Conservation (phyloP, 306 rosid genomes). For the Styphnolobium japonicum region DNA sequence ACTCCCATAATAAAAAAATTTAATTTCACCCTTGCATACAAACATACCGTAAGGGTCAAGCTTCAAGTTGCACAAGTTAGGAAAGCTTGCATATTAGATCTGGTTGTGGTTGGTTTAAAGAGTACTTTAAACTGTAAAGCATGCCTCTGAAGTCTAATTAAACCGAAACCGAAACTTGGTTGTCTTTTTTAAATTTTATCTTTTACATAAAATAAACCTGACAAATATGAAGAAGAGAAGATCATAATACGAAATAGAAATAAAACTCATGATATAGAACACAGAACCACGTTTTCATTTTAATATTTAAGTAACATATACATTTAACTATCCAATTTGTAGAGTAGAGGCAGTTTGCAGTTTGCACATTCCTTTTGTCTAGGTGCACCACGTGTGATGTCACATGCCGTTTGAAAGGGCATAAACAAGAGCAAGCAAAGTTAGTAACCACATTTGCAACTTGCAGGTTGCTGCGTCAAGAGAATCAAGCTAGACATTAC, state of each 20-base stretch:
- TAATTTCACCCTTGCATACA: neutral
- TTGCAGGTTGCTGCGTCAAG: slow-evolving; percentile 40
- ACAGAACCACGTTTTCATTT: slow-evolving; percentile 31
- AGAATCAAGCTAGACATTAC: slow-evolving; percentile 33
- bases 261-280: neutral
- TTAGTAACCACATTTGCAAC: slow-evolving; percentile 34
- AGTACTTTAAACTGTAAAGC: slow-evolving; percentile 24
- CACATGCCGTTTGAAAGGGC: slow-evolving; percentile 58
- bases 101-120: slow-evolving; percentile 20
- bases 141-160: slow-evolving; percentile 17
- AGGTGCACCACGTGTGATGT: slow-evolving; percentile 63
- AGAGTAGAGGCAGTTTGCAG: slow-evolving; percentile 23
- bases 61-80: neutral
- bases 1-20: too few species aligned
- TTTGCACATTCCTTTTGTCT: slow-evolving; percentile 78
- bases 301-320: neutral
- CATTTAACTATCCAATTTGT: slow-evolving; percentile 7
- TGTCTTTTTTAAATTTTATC: neutral
- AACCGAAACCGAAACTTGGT: slow-evolving; percentile 5
- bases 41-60: neutral
- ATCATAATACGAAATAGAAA: neutral
- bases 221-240: slow-evolving; percentile 4
- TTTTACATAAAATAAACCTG: neutral
- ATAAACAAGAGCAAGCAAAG: slow-evolving; percentile 38
- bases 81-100: slow-evolving; percentile 6